These are phyloP conservation scores for Avena atlantica DNA, from an alignment of 176 grass and related monocot genomes.

Conservation along the genomic window DNA sequence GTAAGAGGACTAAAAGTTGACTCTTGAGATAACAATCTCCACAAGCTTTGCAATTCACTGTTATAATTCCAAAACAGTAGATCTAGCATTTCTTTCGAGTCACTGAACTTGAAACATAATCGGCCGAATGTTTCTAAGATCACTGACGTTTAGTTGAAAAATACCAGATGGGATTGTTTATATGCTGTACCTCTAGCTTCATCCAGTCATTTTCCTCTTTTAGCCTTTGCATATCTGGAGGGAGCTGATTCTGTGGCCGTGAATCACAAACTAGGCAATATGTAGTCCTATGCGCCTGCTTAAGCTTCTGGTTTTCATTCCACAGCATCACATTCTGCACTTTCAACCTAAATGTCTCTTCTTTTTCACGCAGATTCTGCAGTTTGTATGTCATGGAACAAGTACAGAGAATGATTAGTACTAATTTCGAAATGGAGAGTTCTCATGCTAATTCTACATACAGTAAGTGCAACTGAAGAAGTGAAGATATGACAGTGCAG, in stretches of 20 bases:
- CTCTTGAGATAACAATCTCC: neutral
- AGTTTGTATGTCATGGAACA: too few relatives aligned
- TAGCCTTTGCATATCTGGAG: constrained; percentile 36
- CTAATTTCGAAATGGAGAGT: too few relatives aligned
- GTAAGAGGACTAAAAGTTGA: neutral
- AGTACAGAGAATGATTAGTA: too few relatives aligned
- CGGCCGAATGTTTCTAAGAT: neutral
- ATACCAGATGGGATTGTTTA: neutral
- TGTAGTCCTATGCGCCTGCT: neutral
- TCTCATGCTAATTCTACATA: too few relatives aligned
- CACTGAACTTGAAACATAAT: constrained; percentile 1
- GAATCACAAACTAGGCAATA: constrained; percentile 46
- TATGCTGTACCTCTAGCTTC: constrained; percentile 50
- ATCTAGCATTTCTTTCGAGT: neutral
- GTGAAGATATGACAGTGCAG: too few relatives aligned
- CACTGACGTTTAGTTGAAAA: neutral
- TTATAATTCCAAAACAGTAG: neutral
- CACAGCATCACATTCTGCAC: constrained; percentile 57
- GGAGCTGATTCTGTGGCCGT: neutral
- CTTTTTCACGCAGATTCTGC: constrained; percentile 49
- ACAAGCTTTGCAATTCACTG: neutral
- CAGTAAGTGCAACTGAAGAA: too few relatives aligned
- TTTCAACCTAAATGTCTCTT: constrained; percentile 62
- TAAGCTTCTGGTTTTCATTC: constrained; percentile 55
- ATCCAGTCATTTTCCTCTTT: constrained; percentile 42